Base-by-base conservation (phyloP, 768 basidiomycete genomes). In the Boletellus ananas region DNA sequence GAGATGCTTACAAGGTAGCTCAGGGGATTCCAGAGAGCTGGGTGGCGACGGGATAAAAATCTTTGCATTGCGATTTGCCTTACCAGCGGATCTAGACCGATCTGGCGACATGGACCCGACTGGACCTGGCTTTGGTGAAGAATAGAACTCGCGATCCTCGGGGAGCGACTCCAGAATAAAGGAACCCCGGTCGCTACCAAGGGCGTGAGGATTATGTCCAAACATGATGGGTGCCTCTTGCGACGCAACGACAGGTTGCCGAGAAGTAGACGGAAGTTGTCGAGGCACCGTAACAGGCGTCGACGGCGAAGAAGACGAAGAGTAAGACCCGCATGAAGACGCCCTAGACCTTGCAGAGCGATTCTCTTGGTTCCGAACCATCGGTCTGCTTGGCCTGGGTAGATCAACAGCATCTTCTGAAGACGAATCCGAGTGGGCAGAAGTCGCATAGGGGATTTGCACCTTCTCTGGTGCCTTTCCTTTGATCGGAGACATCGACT, bases 111-210 rank as follows among this genome's bases (percentile, higher is more conserved):
- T 61, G 17, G 42, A 46, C 1, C 13, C 17, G 25, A 52, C 35
- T 3, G 45, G 3, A 38, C 43, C 48, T 4, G 59, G 37, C 44
- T 59, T 59, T 7, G 50, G 39, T 0, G 65, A 47, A 13, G 62
- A 51, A 21, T 59, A 49, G 36, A 77, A 59, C 48, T 81, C 79
- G 8, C 68, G 61, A 43, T 72, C 79, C 52, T 84, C 81, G 4
- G 77, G 81, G 2, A 83, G 72, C 6, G 76, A 71, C 48, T 77
- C 73, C 41, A 84, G 64, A 5, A 52, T 52, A 34, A 56, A 54
- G 4, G 61, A 40, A 13, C 38, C 42, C 34, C 57, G 55, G 36
- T 68, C 66, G 16, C 45, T 34, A 4, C 43, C 29, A 9, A 51
- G 25, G 16, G 29, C 37, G 18, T 62, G 50, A 11, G 69, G 69